These are phyloP conservation scores for Paracamarosporium sp. DNA, from an alignment of 2,329 filamentous ascomycete genomes.

Conservation along the genomic window DNA sequence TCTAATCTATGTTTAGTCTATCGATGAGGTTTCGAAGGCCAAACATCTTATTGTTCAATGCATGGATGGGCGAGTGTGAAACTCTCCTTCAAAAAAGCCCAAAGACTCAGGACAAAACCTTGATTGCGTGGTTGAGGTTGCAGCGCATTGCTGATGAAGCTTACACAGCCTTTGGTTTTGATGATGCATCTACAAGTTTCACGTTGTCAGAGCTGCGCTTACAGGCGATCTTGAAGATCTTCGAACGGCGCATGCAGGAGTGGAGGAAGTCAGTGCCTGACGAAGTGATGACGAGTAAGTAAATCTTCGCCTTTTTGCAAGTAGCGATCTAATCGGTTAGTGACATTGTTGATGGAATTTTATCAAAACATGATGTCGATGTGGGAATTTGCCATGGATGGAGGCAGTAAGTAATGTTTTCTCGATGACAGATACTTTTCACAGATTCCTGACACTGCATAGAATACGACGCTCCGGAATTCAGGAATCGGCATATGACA, in stretches of 20 bases:
- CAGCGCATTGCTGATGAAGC: slow-evolving; percentile 47
- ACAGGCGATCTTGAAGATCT: slow-evolving; percentile 44
- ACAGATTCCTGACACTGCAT: background rate
- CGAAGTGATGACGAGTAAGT: slow-evolving; percentile 38
- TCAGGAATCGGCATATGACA: slow-evolving; percentile 40
- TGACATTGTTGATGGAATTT: slow-evolving; percentile 36
- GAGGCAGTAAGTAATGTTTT: slow-evolving; percentile 24
- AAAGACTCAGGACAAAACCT: slow-evolving; percentile 34
- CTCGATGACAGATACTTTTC: background rate
- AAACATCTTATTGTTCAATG: slow-evolving; percentile 43
- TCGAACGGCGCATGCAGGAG: slow-evolving; percentile 44
- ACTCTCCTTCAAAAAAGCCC: slow-evolving; percentile 40
- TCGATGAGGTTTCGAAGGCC: slow-evolving; percentile 42
- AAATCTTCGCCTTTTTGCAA: background rate
- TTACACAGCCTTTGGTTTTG: slow-evolving; percentile 45
- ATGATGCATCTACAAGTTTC: slow-evolving; percentile 47
- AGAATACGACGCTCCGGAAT: slow-evolving; percentile 43
- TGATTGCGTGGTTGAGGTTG: slow-evolving; percentile 39
- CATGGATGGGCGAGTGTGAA: slow-evolving; percentile 46
- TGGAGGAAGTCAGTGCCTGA: slow-evolving; percentile 40
- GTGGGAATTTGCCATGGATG: slow-evolving; percentile 48
- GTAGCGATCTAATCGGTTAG: slow-evolving; percentile 1
- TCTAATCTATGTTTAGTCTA: slow-evolving; percentile 22
- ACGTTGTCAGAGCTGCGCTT: slow-evolving; percentile 43
- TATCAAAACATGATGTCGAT: slow-evolving; percentile 43